Base-by-base conservation (phyloP, 2,329 filamentous ascomycete species). In the Aspergillus felis region DNA sequence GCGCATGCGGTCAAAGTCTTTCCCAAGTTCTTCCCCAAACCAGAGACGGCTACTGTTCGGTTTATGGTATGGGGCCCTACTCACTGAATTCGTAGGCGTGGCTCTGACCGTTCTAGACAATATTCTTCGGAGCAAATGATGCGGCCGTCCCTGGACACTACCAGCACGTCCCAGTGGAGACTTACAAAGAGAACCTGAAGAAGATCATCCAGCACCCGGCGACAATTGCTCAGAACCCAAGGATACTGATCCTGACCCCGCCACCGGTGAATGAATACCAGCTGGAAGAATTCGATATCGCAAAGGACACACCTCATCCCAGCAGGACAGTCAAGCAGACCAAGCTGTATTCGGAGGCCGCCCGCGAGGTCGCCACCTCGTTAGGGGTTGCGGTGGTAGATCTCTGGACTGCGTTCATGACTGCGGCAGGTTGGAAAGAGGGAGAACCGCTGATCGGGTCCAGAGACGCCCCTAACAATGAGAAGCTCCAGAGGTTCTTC, bases 111-210 rank as follows among this genome's bases (percentile, higher is more conserved):
- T 14, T 24, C 22, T 57, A 92, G 89, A 79, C 89, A 42, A 76
- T 96, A 57, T 87, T 96, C 63, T 87, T 97, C 59, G 94, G 94
- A 20, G 91, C 94, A 65, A 97, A 99, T 71, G 94, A 97, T 74
- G 88, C 93, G 3, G 87, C 87, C 55, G 73, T 95, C 3, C 82
- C 85, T 3, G 77, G 83, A 41, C 86, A 84, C 52, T 79, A 80
- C 9, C 94, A 97, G 74, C 86, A 93, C 71, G 84, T 97, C 7
- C 84, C 90, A 0, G 74, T 96, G n/a, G 82, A 87, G 1, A 76
- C 85, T 59, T 97, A 91, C 78, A 86, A 84, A 70, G 75, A 82
- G 55, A 95, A 96, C 68, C 76, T 96, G 50, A 80, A 74, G 61
- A 79, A 78, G 27, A 91, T 97, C 64, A 77, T 95, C 66, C 85